Conservation (phyloP, 2,329 filamentous ascomycete genomes). For the Dothideomycetes sp. region DNA sequence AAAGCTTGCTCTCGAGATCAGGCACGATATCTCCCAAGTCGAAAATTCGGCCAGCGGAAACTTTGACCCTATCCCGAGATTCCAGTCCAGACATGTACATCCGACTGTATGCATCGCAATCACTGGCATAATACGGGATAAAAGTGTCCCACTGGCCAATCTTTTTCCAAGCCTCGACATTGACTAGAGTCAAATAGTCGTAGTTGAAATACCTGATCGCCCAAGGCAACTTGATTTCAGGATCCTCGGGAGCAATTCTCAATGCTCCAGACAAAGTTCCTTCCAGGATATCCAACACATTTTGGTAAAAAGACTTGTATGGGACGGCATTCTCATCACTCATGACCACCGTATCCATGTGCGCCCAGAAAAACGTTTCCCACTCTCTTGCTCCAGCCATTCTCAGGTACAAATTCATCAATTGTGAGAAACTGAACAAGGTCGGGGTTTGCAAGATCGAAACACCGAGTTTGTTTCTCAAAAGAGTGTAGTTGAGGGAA, state of each 20-base stretch:
- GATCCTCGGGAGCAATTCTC: slow-evolving; percentile 13
- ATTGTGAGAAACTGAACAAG: slow-evolving; percentile 45
- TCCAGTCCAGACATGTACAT: not conserved
- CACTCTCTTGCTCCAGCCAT: slow-evolving; percentile 37
- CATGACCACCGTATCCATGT: slow-evolving; percentile 45
- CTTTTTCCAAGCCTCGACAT: slow-evolving; percentile 42
- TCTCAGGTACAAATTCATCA: slow-evolving; percentile 46
- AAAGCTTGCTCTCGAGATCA: not conserved
- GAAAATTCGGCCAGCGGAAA: not conserved
- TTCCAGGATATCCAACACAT: slow-evolving; percentile 21
- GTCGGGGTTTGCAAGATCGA: slow-evolving; percentile 44
- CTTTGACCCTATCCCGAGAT: not conserved
- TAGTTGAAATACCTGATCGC: slow-evolving; percentile 49
- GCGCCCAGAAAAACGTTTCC: slow-evolving; percentile 48
- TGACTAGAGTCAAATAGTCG: slow-evolving; percentile 50
- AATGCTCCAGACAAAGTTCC: no score
- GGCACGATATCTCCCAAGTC: not conserved
- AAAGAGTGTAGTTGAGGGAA: slow-evolving; percentile 45
- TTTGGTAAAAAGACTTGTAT: slow-evolving; percentile 26
- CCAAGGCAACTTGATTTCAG: slow-evolving; percentile 31
- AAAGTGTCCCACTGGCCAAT: slow-evolving; percentile 49
- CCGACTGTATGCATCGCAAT: slow-evolving; percentile 28
- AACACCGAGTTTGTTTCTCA: slow-evolving; percentile 42
- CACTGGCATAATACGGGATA: slow-evolving; percentile 50
- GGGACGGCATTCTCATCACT: slow-evolving; percentile 30